phyloP scores from a whole-genome alignment of 345 rosid genomes.

The Eucalyptus pumila region DNA sequence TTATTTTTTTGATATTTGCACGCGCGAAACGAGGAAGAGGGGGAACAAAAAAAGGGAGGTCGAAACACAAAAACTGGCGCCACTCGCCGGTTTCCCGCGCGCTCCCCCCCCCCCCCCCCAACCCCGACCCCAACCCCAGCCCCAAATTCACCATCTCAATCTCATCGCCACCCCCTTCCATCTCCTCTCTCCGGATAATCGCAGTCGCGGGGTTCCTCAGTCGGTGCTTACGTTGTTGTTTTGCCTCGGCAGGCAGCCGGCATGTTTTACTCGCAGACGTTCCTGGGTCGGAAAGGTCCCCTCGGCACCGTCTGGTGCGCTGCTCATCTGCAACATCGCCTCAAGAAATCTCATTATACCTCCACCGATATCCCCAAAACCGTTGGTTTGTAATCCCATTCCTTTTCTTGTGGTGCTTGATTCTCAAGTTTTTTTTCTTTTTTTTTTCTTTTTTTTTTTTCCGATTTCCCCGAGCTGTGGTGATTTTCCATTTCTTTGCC shows the following conservation, averaged over 20 bases:
- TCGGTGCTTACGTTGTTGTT: background rate
- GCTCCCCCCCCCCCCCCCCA: background rate
- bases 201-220: background rate
- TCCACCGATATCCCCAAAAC: slow-evolving; percentile 53
- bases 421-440: background rate
- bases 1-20: background rate
- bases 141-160: background rate
- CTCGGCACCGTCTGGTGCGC: slow-evolving; percentile 86
- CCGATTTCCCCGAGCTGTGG: background rate
- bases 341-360: slow-evolving; percentile 71
- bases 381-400: slow-evolving; percentile 19
- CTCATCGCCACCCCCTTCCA: background rate
- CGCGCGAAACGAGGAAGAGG: background rate
- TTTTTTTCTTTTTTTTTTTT: no score
- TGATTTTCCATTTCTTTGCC: background rate
- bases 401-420: background rate
- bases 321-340: slow-evolving; percentile 71
- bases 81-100: background rate
- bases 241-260: background rate
- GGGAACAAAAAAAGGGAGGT: background rate
- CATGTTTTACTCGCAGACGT: slow-evolving; percentile 76
- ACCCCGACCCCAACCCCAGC: background rate
- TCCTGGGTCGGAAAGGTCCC: slow-evolving; percentile 63
- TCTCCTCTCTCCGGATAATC: background rate
- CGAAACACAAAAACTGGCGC: background rate